Evolutionary conservation across 208 protist species (phyloP).

Genomic region (Acanthamoeba castellanii): DNA sequence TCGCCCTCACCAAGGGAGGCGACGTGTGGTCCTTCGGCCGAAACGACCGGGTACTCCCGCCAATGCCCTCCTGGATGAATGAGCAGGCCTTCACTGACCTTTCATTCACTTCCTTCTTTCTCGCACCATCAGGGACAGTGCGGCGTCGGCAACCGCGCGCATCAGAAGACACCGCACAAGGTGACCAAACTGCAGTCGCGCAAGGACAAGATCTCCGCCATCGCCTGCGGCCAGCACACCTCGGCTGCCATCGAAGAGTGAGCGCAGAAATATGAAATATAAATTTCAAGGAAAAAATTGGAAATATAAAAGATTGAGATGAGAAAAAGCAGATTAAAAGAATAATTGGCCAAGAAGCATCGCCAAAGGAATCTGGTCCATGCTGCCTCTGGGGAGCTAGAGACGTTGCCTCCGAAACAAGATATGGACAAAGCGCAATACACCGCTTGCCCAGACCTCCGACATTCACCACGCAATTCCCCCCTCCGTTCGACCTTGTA

Average conservation of each 20-base stretch:
- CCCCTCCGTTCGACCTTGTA: background rate
- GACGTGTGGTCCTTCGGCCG: conserved; percentile 55
- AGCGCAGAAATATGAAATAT: background rate
- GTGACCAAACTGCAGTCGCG: conserved; percentile 6
- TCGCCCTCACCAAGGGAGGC: background rate
- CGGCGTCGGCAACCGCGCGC: conserved; percentile 3
- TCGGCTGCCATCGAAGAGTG: conserved; percentile 8
- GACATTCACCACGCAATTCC: background rate
- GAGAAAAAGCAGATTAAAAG: background rate
- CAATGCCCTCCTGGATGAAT: background rate
- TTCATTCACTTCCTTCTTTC: background rate
- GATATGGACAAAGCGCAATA: background rate
- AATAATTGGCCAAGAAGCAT: background rate
- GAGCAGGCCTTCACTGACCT: background rate
- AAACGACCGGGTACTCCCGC: conserved; percentile 15
- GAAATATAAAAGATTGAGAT: background rate
- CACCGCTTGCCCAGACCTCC: background rate
- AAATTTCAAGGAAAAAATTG: background rate
- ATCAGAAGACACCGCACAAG: conserved; percentile 45
- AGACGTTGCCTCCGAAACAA: background rate
- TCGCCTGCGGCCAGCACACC: conserved; percentile 44
- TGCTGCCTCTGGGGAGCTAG: background rate
- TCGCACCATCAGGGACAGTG: background rate
- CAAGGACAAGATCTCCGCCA: conserved; percentile 3
- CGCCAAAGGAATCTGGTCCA: background rate